Evolutionary conservation across 192 early-diverging fungal genomes (phyloP), one percentile per base, ranked within the genome.

Genomic region (Rhizoclosmatium globosum): DNA sequence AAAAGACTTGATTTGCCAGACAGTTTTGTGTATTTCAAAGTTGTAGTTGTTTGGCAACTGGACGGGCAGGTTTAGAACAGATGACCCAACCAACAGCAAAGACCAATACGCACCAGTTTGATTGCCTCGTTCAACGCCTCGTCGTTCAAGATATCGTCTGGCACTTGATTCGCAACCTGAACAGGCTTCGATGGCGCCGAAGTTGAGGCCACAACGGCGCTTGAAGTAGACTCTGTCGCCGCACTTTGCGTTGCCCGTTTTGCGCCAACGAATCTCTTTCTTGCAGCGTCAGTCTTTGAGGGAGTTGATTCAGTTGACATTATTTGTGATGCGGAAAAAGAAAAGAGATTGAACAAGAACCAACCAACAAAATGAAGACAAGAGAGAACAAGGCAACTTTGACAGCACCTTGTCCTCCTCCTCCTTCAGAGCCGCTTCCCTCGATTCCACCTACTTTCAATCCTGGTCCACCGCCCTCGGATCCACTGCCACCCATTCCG

Each of bases 1-100:
- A 38, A 91, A 85, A 47, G 92, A 91, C 62, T 86, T 87, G 42
- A 99, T 89, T 81, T 96, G 92, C 94, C 94, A 95, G 2, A 99
- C 84, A 17, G 95, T 95, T 82, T 99, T 99, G 85, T 97, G 94
- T 58, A 99, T 96, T 82, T 99, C 98, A 90, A 99, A 99, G 87
- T 96, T 98, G 89, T 99, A 99, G 87, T 99, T 99, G 44, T 83
- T 80, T 1, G 98, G 98, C 19, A 99, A 84, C 65, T 77, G 47
- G 21, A n/a, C 42, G n/a, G 13, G 15, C 13, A 19, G 57, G 58
- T 38, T 19, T 21, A 6, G 17, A n/a, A 74, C 31, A 17, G 19
- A 70, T 46, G 42, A 17, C 15, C 41, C 47, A 57, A 23, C 71
- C 44, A 74, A 11, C 31, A 31, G 31, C 31, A 31, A 31, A 47